Evolutionary conservation across 306 rosid species (phyloP).

Genomic region (Cercis canadensis): DNA sequence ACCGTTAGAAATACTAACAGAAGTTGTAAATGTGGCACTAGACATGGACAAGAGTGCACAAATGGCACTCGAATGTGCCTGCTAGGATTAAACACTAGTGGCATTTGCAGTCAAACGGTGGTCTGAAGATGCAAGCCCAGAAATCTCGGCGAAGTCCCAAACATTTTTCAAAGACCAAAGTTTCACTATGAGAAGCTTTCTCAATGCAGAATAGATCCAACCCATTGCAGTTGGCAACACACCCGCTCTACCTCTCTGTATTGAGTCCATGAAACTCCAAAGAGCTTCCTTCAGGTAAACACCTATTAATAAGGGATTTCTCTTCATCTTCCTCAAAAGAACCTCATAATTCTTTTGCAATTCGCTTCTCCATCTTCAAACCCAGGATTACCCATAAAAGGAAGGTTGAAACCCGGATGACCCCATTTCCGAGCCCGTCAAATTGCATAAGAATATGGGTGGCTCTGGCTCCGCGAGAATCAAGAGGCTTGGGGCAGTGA

Average conservation of each 20-base stretch:
- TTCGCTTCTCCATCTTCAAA: slow-evolving; percentile 52
- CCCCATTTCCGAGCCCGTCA: slow-evolving; percentile 54
- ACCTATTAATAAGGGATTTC: slow-evolving; percentile 75
- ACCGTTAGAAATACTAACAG: too few species aligned
- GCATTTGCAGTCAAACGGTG: too few species aligned
- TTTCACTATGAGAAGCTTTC: slow-evolving; percentile 22
- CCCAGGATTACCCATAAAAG: slow-evolving; percentile 36
- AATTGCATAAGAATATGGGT: slow-evolving; percentile 72
- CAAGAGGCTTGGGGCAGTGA: slow-evolving; percentile 51
- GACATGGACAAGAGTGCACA: too few species aligned
- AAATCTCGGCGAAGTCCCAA: too few species aligned
- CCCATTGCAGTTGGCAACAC: slow-evolving; percentile 48
- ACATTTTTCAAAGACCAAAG: too few species aligned
- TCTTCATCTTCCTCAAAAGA: slow-evolving; percentile 50
- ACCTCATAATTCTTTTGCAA: slow-evolving; percentile 63
- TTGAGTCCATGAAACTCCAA: slow-evolving; percentile 49
- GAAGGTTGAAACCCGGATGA: slow-evolving; percentile 48
- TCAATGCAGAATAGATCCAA: slow-evolving; percentile 46
- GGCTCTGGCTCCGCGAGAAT: slow-evolving; percentile 47
- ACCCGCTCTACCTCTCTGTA: slow-evolving; percentile 35
- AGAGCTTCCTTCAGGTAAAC: slow-evolving; percentile 62
- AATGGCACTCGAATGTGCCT: too few species aligned
- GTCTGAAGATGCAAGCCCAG: too few species aligned
- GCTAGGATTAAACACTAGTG: too few species aligned
- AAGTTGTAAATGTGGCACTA: too few species aligned